A percentile compares a stretch with the other conserved stretches of the same genome.
Conservation (phyloP, 331 rosid genomes). For the Rosa hybrid region DNA sequence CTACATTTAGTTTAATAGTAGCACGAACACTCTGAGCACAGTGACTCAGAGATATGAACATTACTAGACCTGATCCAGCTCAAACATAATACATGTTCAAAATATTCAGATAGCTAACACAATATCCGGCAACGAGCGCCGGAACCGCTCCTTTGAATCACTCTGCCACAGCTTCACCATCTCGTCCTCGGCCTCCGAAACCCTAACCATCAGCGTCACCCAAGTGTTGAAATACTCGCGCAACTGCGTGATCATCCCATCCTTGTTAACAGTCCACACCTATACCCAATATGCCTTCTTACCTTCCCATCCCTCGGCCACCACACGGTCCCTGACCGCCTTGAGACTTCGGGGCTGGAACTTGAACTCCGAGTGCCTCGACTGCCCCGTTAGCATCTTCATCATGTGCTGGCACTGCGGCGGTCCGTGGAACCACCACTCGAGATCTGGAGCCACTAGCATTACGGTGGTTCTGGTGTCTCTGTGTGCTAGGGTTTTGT, state of each 20-base stretch:
- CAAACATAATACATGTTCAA: too few relatives aligned
- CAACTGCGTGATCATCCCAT: conserved; percentile 25
- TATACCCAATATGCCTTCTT: conserved; percentile 31
- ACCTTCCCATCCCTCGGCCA: conserved; percentile 31
- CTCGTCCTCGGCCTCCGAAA: conserved; percentile 10
- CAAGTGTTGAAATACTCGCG: conserved; percentile 32
- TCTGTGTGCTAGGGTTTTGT: conserved; percentile 27
- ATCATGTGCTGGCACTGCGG: conserved; percentile 35
- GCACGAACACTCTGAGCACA: too few relatives aligned
- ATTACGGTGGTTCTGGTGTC: conserved; percentile 10
- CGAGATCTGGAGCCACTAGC: conserved; percentile 21
- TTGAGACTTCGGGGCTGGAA: conserved; percentile 30
- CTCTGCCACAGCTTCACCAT: conserved; percentile 25
- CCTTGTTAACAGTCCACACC: conserved; percentile 32
- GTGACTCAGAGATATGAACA: not conserved
- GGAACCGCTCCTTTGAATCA: conserved; percentile 16
- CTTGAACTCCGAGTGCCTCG: conserved; percentile 19
- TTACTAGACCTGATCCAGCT: not conserved
- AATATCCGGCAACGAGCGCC: conserved; percentile 32
- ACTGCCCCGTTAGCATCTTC: conserved; percentile 30
- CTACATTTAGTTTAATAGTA: too few relatives aligned
- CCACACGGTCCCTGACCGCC: conserved; percentile 19
- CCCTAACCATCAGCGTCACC: conserved; percentile 25
- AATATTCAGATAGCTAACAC: conserved; percentile 14
- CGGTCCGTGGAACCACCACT: conserved; percentile 42